Evolutionary conservation across 345 rosid genomes (phyloP).

Genomic region (Carallia pectinifolia): DNA sequence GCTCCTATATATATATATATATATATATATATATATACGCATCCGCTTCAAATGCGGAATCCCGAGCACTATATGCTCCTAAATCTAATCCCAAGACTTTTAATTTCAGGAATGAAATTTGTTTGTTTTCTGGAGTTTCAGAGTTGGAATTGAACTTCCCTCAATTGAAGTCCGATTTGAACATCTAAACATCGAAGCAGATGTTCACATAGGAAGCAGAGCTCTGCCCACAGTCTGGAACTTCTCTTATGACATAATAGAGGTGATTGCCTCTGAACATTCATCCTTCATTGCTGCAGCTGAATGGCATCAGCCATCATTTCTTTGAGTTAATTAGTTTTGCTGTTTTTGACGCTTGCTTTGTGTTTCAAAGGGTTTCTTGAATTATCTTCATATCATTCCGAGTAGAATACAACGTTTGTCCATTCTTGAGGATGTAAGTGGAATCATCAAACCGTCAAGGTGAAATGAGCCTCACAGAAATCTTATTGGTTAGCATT

Average conservation of each 20-base stretch:
- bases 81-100: background rate
- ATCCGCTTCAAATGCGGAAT: too few relatives aligned
- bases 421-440: conserved; percentile 58
- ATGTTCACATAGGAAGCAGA: conserved; percentile 62
- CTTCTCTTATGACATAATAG: conserved; percentile 43
- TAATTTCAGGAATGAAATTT: background rate
- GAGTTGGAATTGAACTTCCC: conserved; percentile 52
- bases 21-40: too few relatives aligned
- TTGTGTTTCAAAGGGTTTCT: conserved; percentile 20
- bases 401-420: conserved; percentile 47
- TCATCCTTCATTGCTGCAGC: too few relatives aligned
- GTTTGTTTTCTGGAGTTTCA: conserved; percentile 14
- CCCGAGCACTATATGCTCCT: too few relatives aligned
- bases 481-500: background rate
- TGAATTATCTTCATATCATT: conserved; percentile 35
- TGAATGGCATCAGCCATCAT: too few relatives aligned
- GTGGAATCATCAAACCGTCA: conserved; percentile 67
- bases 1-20: too few relatives aligned
- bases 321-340: background rate
- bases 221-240: conserved; percentile 61
- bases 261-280: conserved; percentile 36
- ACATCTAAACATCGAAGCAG: conserved; percentile 48
- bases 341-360: background rate
- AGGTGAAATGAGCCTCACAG: conserved; percentile 36
- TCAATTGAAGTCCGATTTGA: conserved; percentile 53